These are phyloP conservation scores for Cenchrus fungigraminus DNA, from an alignment of 176 grass and related monocot species.

Conservation along the genomic window DNA sequence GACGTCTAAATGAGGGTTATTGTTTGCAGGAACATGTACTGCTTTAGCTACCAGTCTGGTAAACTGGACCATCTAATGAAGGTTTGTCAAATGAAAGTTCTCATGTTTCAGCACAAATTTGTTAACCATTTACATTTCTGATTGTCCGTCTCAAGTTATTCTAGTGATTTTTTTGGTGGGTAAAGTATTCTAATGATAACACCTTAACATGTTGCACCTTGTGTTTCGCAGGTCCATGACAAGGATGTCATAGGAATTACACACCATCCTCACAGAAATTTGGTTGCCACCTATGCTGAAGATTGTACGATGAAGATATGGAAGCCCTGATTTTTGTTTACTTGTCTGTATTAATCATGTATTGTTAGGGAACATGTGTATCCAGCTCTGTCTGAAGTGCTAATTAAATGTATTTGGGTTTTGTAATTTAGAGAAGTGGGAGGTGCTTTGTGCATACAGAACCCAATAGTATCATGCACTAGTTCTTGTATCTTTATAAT, in stretches of 20 bases:
- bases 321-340: conserved; percentile 65
- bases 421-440: conserved; percentile 41
- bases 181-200: neutral
- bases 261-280: conserved; percentile 91
- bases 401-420: conserved; percentile 36
- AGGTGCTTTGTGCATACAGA: neutral
- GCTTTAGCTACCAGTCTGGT: conserved; percentile 92
- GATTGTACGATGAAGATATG: conserved; percentile 97
- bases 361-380: conserved; percentile 18
- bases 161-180: neutral
- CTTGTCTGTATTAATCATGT: conserved; percentile 30
- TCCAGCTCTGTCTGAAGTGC: conserved; percentile 18
- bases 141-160: neutral
- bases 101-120: neutral
- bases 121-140: neutral
- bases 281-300: conserved; percentile 85
- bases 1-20: neutral
- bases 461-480: conserved; percentile 11
- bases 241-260: conserved; percentile 94
- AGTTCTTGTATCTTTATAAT: neutral
- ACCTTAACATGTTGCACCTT: neutral
- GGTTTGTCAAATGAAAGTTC: conserved; percentile 50
- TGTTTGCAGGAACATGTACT: conserved; percentile 87
- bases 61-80: conserved; percentile 99
- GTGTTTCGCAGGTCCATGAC: conserved; percentile 66